Evolutionary conservation across 1,284 basidiomycete genomes (phyloP), one percentile per base, ranked within the genome.

Genomic region (Malassezia caprae): DNA sequence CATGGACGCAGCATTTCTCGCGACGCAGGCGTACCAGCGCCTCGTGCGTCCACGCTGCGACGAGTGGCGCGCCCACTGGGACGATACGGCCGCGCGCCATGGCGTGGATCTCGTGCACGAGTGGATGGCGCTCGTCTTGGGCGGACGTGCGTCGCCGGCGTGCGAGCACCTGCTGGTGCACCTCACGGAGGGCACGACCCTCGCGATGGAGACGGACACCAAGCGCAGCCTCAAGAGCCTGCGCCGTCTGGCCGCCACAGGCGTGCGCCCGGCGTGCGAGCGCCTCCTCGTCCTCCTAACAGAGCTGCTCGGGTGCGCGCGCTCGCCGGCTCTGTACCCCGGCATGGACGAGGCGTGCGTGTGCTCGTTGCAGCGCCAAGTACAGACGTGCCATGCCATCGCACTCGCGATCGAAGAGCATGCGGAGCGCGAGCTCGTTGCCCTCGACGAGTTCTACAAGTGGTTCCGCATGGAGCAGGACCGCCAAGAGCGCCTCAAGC

Each of bases 161-260:
- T 59, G 60, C 15, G 67, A 69, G 45, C 63, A 62, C 15, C 57
- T 69, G 27, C 51, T 69, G 10, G 52, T 65, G 24, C 62, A 60
- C 19, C 40, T 69, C 6, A 69, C 67, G 2, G 62, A 69, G 47
- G 67, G 67, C 17, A 27, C 46, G 6, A 51, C 43, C 10, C 30
- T 57, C 17, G 50, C 49, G 4, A 57, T 57, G 55, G 55, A 57
- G 32, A 35, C 43, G 12, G 55, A 57, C 32, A 39, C 48, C 1
- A 45, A 45, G 40, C 49, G 28, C 8, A 50, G 55, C 2, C 50
- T 57, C 19, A 57, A 57, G 43, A 21, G 26, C 3, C 13, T 57
- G 19, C 55, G 55, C 12, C 55, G 55, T 2, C 32, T 51, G 17
- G 50, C 40, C 5, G 50, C 35, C 13, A 57, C 55, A 17, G 23